Base-by-base conservation (phyloP, 352 stramenopile genomes). In the Globisporangium takayamanum region DNA sequence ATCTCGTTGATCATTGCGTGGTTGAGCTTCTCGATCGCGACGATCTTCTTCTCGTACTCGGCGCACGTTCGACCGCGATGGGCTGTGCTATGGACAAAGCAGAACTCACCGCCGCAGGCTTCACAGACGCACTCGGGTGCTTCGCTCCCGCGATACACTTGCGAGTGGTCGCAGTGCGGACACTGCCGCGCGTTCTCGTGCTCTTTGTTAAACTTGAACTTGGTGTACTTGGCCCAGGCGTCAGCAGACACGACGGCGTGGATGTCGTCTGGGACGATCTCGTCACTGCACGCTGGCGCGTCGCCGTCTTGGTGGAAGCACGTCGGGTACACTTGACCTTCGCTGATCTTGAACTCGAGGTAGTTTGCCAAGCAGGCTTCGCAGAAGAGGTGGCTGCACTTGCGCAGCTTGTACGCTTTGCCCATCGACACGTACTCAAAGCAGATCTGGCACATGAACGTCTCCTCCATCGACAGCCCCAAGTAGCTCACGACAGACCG, bases 131-230 rank as follows among this genome's bases (percentile, higher is more conserved):
- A 84, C 47, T 78, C 73, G 5, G 79, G 79, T 1, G 66, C 50
- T 25, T 78, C 62, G 18, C 67, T 70, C 8, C 72, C 70, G 18
- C 67, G 53, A 50, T 73, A 86, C 7, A 81, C 53, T 50, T 93
- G 76, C 20, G 74, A 83, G 55, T 85, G 67, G 22, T 77, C 69
- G 54, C 77, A 84, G 50, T 76, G 76, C 22, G 74, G 73, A 56
- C 85, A 87, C 62, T 90, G 67, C 5, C 80, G 78, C 14, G 74
- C 75, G 28, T 76, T 64, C 47, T 75, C 60, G 53, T 92, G 66
- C 62, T 88, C 76, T 61, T 87, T 79, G 70, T 89, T 91, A 63
- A 96, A 96, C 44, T 89, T 84, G 57, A 96, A 88, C 57, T 79
- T 89, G 61, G 71, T 60, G 54, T 91, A 95, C 73, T 92, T 93